Evolutionary conservation across 495 filamentous ascomycete species (phyloP).

Genomic region (Talaromyces liani): DNA sequence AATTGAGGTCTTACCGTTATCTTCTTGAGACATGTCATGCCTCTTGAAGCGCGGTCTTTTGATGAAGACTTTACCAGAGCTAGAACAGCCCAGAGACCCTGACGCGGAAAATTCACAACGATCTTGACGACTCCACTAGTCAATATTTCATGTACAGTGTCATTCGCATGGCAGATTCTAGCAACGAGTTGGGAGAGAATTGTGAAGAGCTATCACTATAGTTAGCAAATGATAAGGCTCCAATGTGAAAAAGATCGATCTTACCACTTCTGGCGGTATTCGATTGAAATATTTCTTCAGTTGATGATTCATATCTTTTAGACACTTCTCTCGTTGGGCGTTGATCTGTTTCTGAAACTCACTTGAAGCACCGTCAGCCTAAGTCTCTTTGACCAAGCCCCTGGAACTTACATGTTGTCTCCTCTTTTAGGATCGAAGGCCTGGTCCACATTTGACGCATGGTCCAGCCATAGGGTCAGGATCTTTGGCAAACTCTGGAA

Average conservation of each 20-base stretch:
- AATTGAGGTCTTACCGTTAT: conserved; percentile 24
- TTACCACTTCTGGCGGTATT: conserved; percentile 69
- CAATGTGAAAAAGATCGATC: background rate
- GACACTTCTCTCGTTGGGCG: conserved; percentile 52
- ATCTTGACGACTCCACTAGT: conserved; percentile 75
- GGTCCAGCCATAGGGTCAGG: conserved; percentile 88
- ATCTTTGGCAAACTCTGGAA: conserved; percentile 88
- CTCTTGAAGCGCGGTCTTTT: conserved; percentile 40
- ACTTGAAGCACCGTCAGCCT: conserved; percentile 15
- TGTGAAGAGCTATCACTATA: conserved; percentile 60
- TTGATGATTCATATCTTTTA: conserved; percentile 63
- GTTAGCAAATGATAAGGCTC: conserved; percentile 13
- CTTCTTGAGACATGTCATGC: conserved; percentile 41
- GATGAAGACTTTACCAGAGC: conserved; percentile 61
- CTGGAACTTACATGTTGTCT: conserved; percentile 38
- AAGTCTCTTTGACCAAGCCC: background rate
- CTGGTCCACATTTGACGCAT: conserved; percentile 67
- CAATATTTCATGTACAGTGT: conserved; percentile 64
- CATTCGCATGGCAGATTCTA: conserved; percentile 79
- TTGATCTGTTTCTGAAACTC: conserved; percentile 51
- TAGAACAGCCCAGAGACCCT: conserved; percentile 88
- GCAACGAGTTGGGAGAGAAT: conserved; percentile 88
- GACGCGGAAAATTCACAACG: conserved; percentile 70
- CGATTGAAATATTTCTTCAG: conserved; percentile 65
- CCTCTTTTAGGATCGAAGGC: conserved; percentile 60